Conservation (phyloP, 2,329 filamentous ascomycete species). For the Colletotrichum sidae region DNA sequence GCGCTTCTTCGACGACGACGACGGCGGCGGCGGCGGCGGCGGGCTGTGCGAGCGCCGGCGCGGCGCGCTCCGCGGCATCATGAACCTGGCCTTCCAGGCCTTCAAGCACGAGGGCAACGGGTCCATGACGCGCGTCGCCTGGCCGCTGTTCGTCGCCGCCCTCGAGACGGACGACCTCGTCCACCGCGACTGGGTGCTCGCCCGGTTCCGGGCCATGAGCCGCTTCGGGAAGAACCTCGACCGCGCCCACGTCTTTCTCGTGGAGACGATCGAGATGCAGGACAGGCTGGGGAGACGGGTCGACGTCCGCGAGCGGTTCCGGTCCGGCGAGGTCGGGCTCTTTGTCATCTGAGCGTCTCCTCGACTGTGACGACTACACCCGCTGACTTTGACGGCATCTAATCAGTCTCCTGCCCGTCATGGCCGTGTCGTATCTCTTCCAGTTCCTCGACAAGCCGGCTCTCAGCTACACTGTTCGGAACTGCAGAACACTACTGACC, state of each 20-base stretch:
- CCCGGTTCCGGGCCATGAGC: conserved; percentile 45
- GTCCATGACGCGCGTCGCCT: conserved; percentile 47
- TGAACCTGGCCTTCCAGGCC: conserved; percentile 48
- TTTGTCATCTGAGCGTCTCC: conserved; percentile 39
- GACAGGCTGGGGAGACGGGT: conserved; percentile 26
- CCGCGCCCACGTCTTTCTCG: conserved; percentile 45
- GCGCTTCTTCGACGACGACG: not conserved
- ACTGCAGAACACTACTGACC: too few relatives aligned
- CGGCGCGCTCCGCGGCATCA: conserved; percentile 40
- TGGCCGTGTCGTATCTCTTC: conserved; percentile 46
- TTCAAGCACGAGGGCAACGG: conserved; percentile 47
- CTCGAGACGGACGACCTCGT: conserved; percentile 48
- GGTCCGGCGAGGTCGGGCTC: conserved; percentile 34
- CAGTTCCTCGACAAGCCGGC: conserved; percentile 42
- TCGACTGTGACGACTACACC: too few relatives aligned
- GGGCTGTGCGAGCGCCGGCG: conserved; percentile 33
- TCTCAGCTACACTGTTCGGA: conserved; percentile 53
- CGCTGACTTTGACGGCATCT: too few relatives aligned
- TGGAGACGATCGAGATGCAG: conserved; percentile 41
- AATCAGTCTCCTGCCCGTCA: conserved; percentile 61
- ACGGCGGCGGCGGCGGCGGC: conserved; percentile 15
- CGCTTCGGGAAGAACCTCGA: conserved; percentile 47
- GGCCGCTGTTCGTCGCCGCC: conserved; percentile 50
- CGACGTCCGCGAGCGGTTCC: conserved; percentile 38
- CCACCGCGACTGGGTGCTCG: conserved; percentile 49